Evolutionary conservation across 202 grass and related monocot genomes (phyloP).

Genomic region (Sporobolus alterniflorus): DNA sequence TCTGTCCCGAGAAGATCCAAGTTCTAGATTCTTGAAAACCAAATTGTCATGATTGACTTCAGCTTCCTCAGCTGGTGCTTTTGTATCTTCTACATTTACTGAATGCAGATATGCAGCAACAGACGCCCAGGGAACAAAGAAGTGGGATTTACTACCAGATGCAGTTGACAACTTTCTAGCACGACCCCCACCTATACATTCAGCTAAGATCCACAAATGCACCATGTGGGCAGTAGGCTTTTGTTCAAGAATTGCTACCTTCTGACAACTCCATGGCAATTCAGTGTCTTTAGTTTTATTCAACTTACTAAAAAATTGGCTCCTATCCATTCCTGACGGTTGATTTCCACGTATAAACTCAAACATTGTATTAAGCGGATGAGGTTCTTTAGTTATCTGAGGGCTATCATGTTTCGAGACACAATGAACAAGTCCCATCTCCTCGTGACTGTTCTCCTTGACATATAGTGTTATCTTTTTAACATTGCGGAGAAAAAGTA

Average conservation of each 20-base stretch:
- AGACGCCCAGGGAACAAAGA: slow-evolving; percentile 96
- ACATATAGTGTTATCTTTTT: slow-evolving; percentile 88
- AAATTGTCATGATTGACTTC: slow-evolving; percentile 59
- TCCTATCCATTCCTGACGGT: slow-evolving; percentile 75
- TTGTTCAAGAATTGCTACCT: slow-evolving; percentile 76
- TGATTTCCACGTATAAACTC: slow-evolving; percentile 77
- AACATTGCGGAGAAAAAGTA: slow-evolving; percentile 91
- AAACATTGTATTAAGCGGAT: slow-evolving; percentile 71
- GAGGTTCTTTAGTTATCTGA: slow-evolving; percentile 66
- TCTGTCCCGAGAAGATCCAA: slow-evolving; percentile 49
- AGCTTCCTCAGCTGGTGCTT: slow-evolving; percentile 55
- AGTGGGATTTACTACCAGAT: slow-evolving; percentile 73
- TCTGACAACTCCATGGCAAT: slow-evolving; percentile 89
- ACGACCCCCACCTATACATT: slow-evolving; percentile 89
- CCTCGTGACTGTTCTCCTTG: slow-evolving; percentile 72
- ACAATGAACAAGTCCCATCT: slow-evolving; percentile 81
- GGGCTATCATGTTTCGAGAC: slow-evolving; percentile 64
- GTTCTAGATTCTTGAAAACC: slow-evolving; percentile 53
- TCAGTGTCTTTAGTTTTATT: slow-evolving; percentile 86
- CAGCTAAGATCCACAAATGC: slow-evolving; percentile 90
- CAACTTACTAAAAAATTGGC: slow-evolving; percentile 86
- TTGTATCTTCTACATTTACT: slow-evolving; percentile 65
- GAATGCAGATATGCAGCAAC: slow-evolving; percentile 94
- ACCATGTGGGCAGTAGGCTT: slow-evolving; percentile 44
- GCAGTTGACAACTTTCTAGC: slow-evolving; percentile 77